phyloP scores from a whole-genome alignment of 768 basidiomycete genomes.

The Lactarius psammicola region DNA sequence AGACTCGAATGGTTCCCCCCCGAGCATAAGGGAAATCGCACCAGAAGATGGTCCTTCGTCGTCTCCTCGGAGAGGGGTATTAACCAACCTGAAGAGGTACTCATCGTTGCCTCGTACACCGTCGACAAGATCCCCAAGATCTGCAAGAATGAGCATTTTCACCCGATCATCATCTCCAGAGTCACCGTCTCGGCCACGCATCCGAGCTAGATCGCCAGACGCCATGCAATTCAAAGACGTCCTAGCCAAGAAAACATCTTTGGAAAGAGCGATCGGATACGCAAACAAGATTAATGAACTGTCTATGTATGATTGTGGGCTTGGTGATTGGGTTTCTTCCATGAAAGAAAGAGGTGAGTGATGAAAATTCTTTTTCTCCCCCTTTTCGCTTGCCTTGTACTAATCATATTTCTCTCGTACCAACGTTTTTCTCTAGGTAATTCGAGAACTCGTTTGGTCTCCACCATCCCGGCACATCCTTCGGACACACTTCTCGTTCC shows the following conservation, averaged over 20 bases:
- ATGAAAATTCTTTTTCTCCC: conserved; percentile 14
- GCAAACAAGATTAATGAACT: conserved; percentile 83
- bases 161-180: conserved; percentile 29
- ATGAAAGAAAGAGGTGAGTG: conserved; percentile 55
- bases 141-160: conserved; percentile 15
- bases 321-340: conserved; percentile 70
- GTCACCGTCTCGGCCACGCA: conserved; percentile 33
- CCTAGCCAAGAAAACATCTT: conserved; percentile 47
- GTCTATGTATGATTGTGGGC: conserved; percentile 68
- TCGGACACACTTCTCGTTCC: conserved; percentile 29
- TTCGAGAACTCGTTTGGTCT: conserved; percentile 21
- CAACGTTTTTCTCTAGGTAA: conserved; percentile 12
- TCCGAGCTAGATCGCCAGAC: conserved; percentile 50
- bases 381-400: conserved; percentile 11
- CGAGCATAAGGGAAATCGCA: conserved; percentile 11
- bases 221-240: conserved; percentile 75
- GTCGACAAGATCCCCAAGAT: conserved; percentile 38
- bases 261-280: conserved; percentile 72
- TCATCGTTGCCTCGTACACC: conserved; percentile 67
- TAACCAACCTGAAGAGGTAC: conserved; percentile 43
- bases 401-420: no score
- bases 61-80: conserved; percentile 30
- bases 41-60: conserved; percentile 17
- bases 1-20: background rate
- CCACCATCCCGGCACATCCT: background rate